Evolutionary conservation across 306 rosid species (phyloP), one percentile per base, ranked within the genome.

Genomic region (Cucumis melo): DNA sequence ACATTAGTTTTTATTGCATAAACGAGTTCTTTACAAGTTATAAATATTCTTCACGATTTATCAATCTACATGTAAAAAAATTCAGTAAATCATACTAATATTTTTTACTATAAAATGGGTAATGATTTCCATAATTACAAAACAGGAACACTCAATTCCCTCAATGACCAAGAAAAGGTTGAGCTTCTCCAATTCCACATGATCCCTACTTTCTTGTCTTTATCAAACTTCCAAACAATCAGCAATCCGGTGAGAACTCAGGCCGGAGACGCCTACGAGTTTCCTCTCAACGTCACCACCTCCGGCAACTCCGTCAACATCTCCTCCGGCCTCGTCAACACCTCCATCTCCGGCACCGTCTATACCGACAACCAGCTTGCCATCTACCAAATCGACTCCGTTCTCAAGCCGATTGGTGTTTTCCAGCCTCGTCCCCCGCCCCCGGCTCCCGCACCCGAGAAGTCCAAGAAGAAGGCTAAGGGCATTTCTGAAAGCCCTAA

Each of bases 221-320:
- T 64, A 0, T 58, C 96, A 2, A 89, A 91, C 46, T 89, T 91
- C 20, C 91, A 89, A 65, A 89, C 96, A 1, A 29, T 91, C 10
- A 89, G 96, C 79, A 89, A 91, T 76, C 91, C 93, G 0, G 83
- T 91, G 2, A 77, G 91, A 48, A 91, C 96, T 15, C 93, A 91
- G 34, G 96, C 93, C 0, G 92, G 96, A 19, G 88, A 83, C 19
- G 81, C 78, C 6, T 87, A 86, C 19, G 80, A 89, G 75, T 78
- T 81, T 75, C 91, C 91, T 16, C 76, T 91, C 17, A 88, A 91
- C 48, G 81, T 91, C 4, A 89, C 93, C 12, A 83, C 91, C 50
- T 78, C 87, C 0, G 91, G 93, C 27, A 91, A 83, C 77, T 83
- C 83, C 57, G 93, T 91, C 12, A 91, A 91, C 78, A 68, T 87